Percentiles rank a stretch among this genome's conserved stretches.
phyloP scores from a whole-genome alignment of 1,139 yeast genomes.

The Yarrowia galli region DNA sequence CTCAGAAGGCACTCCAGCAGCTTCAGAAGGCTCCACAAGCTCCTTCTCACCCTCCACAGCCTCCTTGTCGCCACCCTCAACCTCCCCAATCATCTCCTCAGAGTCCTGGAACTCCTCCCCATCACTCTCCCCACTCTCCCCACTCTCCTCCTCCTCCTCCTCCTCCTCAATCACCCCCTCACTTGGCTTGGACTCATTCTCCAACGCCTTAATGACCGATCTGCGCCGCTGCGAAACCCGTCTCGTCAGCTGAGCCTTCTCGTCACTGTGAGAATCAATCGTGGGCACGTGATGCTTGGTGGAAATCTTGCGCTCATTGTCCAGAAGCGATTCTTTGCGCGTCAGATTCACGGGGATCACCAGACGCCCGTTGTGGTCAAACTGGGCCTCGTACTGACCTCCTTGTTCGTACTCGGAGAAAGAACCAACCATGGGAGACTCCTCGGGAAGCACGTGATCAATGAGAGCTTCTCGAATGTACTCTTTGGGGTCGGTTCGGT shows the following conservation, averaged over 20 bases:
- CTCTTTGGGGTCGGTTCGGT: slow-evolving; percentile 29
- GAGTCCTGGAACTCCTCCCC: slow-evolving; percentile 42
- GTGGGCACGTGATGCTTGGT: slow-evolving; percentile 45
- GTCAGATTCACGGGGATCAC: slow-evolving; percentile 42
- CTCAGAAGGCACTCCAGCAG: neutral
- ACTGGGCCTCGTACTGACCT: slow-evolving; percentile 41
- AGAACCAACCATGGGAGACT: slow-evolving; percentile 17
- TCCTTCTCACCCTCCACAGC: no score
- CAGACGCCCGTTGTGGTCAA: slow-evolving; percentile 39
- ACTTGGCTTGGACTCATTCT: slow-evolving; percentile 41
- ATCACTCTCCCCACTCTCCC: slow-evolving; percentile 36
- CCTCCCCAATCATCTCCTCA: slow-evolving; percentile 41
- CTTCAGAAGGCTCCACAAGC: no score
- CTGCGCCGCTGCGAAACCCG: slow-evolving; percentile 49
- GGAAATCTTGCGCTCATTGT: slow-evolving; percentile 48
- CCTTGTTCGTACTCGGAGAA: slow-evolving; percentile 42
- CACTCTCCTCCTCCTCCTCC: slow-evolving; percentile 40
- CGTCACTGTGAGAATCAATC: slow-evolving; percentile 40
- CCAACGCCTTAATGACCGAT: slow-evolving; percentile 46
- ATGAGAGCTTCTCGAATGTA: slow-evolving; percentile 38
- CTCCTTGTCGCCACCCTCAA: no score
- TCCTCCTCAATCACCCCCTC: slow-evolving; percentile 40
- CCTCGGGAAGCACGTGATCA: slow-evolving; percentile 25
- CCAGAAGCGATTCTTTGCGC: slow-evolving; percentile 50
- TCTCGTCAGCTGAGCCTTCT: slow-evolving; percentile 45